Evolutionary conservation across 2,329 filamentous ascomycete genomes (phyloP).

Genomic region (Ophiosphaerella korrae): DNA sequence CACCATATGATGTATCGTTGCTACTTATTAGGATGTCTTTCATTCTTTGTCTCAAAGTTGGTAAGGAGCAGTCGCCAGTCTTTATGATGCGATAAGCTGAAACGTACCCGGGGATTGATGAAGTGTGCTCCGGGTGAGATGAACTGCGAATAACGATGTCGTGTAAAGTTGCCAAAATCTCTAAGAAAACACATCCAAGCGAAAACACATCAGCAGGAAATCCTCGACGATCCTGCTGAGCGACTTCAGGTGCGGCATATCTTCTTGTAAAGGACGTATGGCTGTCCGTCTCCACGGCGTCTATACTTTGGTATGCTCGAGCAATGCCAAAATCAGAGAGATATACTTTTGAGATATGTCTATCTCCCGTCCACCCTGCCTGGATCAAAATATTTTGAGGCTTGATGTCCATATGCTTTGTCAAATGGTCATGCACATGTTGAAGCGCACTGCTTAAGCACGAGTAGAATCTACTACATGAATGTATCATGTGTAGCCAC

Average conservation of each 20-base stretch:
- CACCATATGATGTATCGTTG: too few species aligned
- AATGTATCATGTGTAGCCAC: neutral
- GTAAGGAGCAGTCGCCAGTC: too few species aligned
- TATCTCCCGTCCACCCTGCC: too few species aligned
- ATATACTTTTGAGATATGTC: conserved; percentile 5
- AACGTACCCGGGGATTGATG: too few species aligned
- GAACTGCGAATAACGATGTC: too few species aligned
- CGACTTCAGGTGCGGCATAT: conserved; percentile 29
- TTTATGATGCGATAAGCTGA: too few species aligned
- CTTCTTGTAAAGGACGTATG: conserved; percentile 17
- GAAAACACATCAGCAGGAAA: conserved; percentile 29
- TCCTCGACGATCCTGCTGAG: conserved; percentile 13
- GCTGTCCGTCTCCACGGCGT: conserved; percentile 19
- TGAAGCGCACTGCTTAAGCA: conserved; percentile 17
- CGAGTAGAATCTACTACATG: neutral
- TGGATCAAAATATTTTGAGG: conserved; percentile 17
- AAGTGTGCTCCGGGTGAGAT: too few species aligned
- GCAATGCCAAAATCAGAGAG: conserved; percentile 33
- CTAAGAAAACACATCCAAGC: conserved; percentile 26
- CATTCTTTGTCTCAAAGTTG: too few species aligned
- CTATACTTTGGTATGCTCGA: conserved; percentile 7
- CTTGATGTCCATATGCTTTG: conserved; percentile 31
- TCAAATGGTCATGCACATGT: conserved; percentile 17
- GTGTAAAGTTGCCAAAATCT: conserved; percentile 9
- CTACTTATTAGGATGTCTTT: too few species aligned